Evolutionary conservation across 805 yeast genomes (phyloP).

Genomic region (Metschnikowia corniflorae): DNA sequence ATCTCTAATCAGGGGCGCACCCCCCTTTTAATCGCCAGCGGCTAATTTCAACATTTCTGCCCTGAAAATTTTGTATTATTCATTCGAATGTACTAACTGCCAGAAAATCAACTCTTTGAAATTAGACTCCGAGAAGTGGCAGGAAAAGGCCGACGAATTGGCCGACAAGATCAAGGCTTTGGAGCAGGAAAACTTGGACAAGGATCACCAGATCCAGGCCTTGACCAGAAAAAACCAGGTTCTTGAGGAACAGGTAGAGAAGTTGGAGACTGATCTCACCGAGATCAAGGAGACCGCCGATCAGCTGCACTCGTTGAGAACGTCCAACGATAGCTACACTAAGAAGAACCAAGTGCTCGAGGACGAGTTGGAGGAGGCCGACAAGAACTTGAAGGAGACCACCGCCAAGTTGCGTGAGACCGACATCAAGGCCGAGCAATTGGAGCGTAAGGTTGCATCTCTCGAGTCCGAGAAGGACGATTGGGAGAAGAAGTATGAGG

Average conservation of each 20-base stretch:
- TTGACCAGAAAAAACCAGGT: constrained; percentile 88
- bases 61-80: neutral
- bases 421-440: constrained; percentile 93
- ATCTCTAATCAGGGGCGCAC: neutral
- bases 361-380: constrained; percentile 87
- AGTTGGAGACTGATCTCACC: constrained; percentile 66
- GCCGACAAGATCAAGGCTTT: constrained; percentile 75
- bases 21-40: neutral
- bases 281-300: constrained; percentile 85
- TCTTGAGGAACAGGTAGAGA: constrained; percentile 79
- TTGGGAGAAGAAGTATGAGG: constrained; percentile 83
- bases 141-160: constrained; percentile 91
- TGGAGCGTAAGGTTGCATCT: constrained; percentile 89
- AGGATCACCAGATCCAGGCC: constrained; percentile 93
- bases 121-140: constrained; percentile 95
- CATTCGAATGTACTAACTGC: constrained; percentile 12
- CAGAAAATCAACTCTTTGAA: constrained; percentile 86
- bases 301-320: constrained; percentile 82
- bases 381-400: constrained; percentile 86
- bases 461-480: constrained; percentile 90
- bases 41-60: neutral
- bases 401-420: constrained; percentile 92
- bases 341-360: constrained; percentile 87
- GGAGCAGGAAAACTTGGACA: constrained; percentile 88
- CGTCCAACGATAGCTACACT: constrained; percentile 85